Percentiles rank a stretch among this genome's conserved stretches.
These are phyloP conservation scores for Wallacemonas rigidus DNA, from an alignment of 208 protist genomes.

Conservation along the genomic window DNA sequence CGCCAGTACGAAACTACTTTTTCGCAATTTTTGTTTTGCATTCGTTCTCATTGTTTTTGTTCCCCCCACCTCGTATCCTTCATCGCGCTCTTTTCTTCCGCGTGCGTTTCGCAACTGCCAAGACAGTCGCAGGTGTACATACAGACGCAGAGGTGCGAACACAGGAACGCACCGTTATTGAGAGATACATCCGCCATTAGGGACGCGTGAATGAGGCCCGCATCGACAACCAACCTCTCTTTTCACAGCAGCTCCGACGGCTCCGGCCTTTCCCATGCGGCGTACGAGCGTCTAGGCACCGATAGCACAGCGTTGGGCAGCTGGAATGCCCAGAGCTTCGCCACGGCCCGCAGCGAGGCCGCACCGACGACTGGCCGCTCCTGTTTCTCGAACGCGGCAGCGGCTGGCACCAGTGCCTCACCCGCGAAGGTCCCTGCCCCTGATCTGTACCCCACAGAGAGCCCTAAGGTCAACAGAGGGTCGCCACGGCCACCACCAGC, in stretches of 20 bases:
- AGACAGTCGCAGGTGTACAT: not conserved
- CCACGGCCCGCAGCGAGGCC: constrained; percentile 12
- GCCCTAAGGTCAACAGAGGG: not conserved
- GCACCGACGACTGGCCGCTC: not conserved
- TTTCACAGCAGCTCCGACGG: constrained; percentile 58
- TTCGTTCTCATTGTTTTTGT: constrained; percentile 21
- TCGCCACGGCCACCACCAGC: not conserved
- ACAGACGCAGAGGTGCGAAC: not conserved
- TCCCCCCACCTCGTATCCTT: not conserved
- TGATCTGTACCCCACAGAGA: not conserved
- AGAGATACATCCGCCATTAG: not conserved
- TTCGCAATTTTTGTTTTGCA: not conserved
- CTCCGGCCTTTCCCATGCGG: not conserved
- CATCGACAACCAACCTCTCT: constrained; percentile 23
- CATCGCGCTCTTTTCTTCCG: not conserved
- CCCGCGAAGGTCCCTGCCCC: too few species aligned
- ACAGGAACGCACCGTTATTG: not conserved
- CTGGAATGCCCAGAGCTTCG: constrained; percentile 10
- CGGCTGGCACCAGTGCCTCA: not conserved
- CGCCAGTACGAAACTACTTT: not conserved
- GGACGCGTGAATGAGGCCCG: constrained; percentile 27
- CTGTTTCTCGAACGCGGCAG: not conserved
- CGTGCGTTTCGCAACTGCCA: too few species aligned
- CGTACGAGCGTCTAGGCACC: constrained; percentile 13
- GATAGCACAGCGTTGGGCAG: not conserved